These are phyloP conservation scores for Dorcoceras hygrometricum DNA, from an alignment of 257 asterid species.

Conservation along the genomic window DNA sequence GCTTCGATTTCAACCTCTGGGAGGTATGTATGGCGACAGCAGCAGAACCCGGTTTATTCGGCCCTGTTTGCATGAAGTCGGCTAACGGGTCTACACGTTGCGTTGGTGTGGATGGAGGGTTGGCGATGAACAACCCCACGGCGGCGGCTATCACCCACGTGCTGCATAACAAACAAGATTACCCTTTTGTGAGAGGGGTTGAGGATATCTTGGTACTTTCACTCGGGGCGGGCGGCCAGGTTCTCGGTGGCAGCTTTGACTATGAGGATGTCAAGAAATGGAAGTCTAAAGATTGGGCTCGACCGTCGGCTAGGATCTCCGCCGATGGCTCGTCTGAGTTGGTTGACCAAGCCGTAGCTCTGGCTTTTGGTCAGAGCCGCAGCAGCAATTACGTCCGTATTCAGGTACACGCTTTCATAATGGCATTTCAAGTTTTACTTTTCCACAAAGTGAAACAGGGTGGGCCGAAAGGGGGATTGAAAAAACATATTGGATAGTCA, in stretches of 20 bases:
- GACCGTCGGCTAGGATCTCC: constrained; percentile 60
- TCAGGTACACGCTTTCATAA: constrained; percentile 47
- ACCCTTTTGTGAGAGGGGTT: constrained; percentile 88
- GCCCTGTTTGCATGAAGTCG: constrained; percentile 74
- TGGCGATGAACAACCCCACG: constrained; percentile 93
- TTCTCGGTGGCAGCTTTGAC: constrained; percentile 53
- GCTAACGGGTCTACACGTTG: constrained; percentile 74
- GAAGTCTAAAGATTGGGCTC: constrained; percentile 71
- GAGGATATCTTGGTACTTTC: constrained; percentile 98
- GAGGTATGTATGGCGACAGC: constrained; percentile 91
- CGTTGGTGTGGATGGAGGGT: constrained; percentile 78
- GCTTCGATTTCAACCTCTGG: constrained; percentile 93
- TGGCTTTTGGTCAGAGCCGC: constrained; percentile 60
- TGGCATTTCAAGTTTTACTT: too few species aligned
- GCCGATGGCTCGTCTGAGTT: constrained; percentile 68
- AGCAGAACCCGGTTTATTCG: constrained; percentile 74
- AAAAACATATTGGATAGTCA: too few species aligned
- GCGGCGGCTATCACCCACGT: constrained; percentile 98
- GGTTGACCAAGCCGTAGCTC: constrained; percentile 74
- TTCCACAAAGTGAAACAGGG: too few species aligned
- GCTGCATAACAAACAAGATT: constrained; percentile 90
- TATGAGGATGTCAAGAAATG: constrained; percentile 56
- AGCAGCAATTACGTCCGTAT: constrained; percentile 59
- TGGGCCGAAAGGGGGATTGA: too few species aligned
- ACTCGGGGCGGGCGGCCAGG: constrained; percentile 79